phyloP scores from a whole-genome alignment of 305 asterid genomes.

The Ilex paraguariensis region DNA sequence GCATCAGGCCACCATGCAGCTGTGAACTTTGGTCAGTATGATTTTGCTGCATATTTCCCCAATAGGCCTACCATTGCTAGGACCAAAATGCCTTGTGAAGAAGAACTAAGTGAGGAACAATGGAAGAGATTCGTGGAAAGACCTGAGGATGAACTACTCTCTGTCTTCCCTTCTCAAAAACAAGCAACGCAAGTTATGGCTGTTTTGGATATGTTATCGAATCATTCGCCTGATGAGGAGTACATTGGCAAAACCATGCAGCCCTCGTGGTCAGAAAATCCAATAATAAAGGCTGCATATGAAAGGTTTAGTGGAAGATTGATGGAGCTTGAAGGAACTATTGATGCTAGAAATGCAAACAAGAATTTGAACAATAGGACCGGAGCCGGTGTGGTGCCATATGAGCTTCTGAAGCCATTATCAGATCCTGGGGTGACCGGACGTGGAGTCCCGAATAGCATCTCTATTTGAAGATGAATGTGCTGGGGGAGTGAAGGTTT shows the following conservation, averaged over 20 bases:
- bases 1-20: slow-evolving; percentile 78
- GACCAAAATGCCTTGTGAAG: slow-evolving; percentile 55
- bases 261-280: slow-evolving; percentile 22
- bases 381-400: slow-evolving; percentile 59
- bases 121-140: slow-evolving; percentile 31
- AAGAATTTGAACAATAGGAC: slow-evolving; percentile 29
- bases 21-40: slow-evolving; percentile 72
- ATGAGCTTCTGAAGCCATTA: slow-evolving; percentile 54
- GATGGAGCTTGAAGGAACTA: slow-evolving; percentile 63
- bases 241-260: slow-evolving; percentile 38
- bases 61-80: slow-evolving; percentile 70
- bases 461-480: slow-evolving; percentile 45
- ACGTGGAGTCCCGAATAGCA: slow-evolving; percentile 70
- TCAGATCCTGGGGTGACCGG: slow-evolving; percentile 71
- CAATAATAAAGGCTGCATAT: slow-evolving; percentile 38
- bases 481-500: not conserved
- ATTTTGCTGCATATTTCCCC: slow-evolving; percentile 61
- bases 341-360: slow-evolving; percentile 49
- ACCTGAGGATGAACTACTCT: slow-evolving; percentile 56
- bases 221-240: slow-evolving; percentile 83
- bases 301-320: slow-evolving; percentile 40
- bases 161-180: slow-evolving; percentile 52
- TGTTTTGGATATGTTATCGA: slow-evolving; percentile 53
- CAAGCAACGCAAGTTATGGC: slow-evolving; percentile 53
- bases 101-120: slow-evolving; percentile 41